A percentile compares a stretch with the other conserved stretches of the same genome.
Conservation (phyloP, 257 asterid genomes). For the Sherardia arvensis region DNA sequence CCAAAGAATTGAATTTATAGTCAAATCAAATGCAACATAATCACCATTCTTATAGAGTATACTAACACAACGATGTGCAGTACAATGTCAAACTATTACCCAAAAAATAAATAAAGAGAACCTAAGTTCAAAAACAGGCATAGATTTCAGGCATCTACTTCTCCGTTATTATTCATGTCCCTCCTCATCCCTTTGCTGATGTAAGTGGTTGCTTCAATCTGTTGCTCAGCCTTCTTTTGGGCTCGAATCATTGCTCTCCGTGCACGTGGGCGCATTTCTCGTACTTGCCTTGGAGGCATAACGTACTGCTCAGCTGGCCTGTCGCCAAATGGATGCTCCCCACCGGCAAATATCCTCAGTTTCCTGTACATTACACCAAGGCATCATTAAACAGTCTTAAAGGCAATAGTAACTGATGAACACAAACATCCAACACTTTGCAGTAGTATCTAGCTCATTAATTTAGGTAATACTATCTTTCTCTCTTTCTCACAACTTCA, state of each 20-base stretch:
- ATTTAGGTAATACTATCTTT: background rate
- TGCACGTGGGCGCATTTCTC: constrained; percentile 85
- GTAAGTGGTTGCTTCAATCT: too few species aligned
- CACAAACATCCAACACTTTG: background rate
- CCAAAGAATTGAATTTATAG: too few species aligned
- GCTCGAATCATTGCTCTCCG: constrained; percentile 77
- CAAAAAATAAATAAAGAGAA: background rate
- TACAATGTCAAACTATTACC: too few species aligned
- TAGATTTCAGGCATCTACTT: constrained; percentile 23
- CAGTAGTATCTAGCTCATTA: background rate
- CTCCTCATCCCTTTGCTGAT: constrained; percentile 56
- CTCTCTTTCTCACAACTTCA: background rate
- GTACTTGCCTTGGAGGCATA: constrained; percentile 87
- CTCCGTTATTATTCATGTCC: constrained; percentile 30
- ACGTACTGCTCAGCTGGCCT: constrained; percentile 52
- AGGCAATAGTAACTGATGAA: background rate
- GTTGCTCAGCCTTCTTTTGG: too few species aligned
- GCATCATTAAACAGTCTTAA: background rate
- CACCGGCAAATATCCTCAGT: constrained; percentile 74
- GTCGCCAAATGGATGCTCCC: constrained; percentile 86
- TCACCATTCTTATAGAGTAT: too few species aligned
- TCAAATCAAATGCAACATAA: too few species aligned
- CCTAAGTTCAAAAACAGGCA: background rate
- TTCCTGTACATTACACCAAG: constrained; percentile 43
- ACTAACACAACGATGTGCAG: background rate